Evolutionary conservation across 495 filamentous ascomycete species (phyloP), one percentile per base, ranked within the genome.

Genomic region (Penicillium samsonianum): DNA sequence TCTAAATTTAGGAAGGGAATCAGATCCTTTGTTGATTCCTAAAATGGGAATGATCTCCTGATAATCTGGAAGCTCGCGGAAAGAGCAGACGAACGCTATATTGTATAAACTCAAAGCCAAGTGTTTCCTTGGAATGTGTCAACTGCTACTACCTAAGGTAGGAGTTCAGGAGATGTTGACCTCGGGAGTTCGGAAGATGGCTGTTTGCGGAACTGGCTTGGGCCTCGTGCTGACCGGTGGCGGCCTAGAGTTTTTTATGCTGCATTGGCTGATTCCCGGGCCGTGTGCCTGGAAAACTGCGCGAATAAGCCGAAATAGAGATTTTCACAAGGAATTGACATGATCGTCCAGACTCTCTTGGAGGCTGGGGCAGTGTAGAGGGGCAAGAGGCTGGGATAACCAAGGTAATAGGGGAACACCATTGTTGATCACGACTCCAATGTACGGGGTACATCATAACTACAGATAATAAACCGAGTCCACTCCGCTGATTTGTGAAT

Each of bases 211-310:
- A 48, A 19, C 4, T 17, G 11, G 11, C 31, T 31, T 20, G 16
- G 25, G n/a, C n/a, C 14, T n/a, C n/a, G n/a, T 28, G 44, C 44
- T 46, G 43, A 46, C 44, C 45, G 45, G 45, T 48, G 45, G 45
- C 45, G 45, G 45, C 26, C 26, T 5, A 20, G 16, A 17, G 26
- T 9, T 17, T 31, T n/a, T n/a, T 2, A 46, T 46, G 43, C 28
- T 31, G 17, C 26, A 20, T 48, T 11, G 9, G n/a, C 26, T n/a
- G 30, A 33, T 17, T 47, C 16, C 23, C 8, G 16, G 16, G 26
- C 28, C 31, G 14, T 35, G 11, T 23, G 20, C 25, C 45, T n/a
- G 8, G 11, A 5, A 46, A 17, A 44, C 1, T 16, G n/a, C 26
- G 25, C 30, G 26, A 47, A 30, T 31, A 47, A 5, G 26, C 44